Conservation (phyloP, 768 basidiomycete genomes). For the Auriscalpium microsporum region DNA sequence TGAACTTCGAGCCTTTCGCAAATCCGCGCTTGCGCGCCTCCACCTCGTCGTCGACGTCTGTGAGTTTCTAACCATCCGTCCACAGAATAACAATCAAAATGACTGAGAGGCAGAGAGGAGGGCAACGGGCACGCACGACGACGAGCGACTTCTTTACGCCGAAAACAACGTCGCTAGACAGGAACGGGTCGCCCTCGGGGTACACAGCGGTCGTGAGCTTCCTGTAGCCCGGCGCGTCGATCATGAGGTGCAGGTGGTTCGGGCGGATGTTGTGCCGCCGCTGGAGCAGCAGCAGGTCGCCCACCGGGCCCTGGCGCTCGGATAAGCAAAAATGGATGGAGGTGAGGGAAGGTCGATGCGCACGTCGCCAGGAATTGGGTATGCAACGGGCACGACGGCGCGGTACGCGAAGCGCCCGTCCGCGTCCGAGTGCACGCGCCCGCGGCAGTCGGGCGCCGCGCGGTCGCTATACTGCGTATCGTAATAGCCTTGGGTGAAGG, state of each 20-base stretch:
- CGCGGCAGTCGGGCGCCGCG: slow-evolving; percentile 62
- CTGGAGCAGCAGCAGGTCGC: slow-evolving; percentile 44
- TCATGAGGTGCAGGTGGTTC: slow-evolving; percentile 69
- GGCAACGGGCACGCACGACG: slow-evolving; percentile 40
- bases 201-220: slow-evolving; percentile 70
- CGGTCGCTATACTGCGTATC: slow-evolving; percentile 49
- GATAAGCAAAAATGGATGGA: background rate
- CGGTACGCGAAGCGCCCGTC: slow-evolving; percentile 66
- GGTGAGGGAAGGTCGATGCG: slow-evolving; percentile 15
- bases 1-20: slow-evolving; percentile 37
- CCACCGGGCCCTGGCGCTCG: slow-evolving; percentile 54
- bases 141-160: slow-evolving; percentile 75
- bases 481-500: slow-evolving; percentile 21
- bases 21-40: slow-evolving; percentile 52
- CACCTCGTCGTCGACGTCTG: slow-evolving; percentile 43
- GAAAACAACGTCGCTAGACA: slow-evolving; percentile 70
- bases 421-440: slow-evolving; percentile 45
- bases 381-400: slow-evolving; percentile 61
- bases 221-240: slow-evolving; percentile 64
- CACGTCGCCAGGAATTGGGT: slow-evolving; percentile 70
- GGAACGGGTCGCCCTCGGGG: slow-evolving; percentile 57
- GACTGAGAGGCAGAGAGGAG: background rate
- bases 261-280: slow-evolving; percentile 72
- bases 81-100: background rate
- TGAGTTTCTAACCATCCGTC: slow-evolving; percentile 41